These are phyloP conservation scores for Sapria himalayana DNA, from an alignment of 345 rosid genomes.

Conservation along the genomic window DNA sequence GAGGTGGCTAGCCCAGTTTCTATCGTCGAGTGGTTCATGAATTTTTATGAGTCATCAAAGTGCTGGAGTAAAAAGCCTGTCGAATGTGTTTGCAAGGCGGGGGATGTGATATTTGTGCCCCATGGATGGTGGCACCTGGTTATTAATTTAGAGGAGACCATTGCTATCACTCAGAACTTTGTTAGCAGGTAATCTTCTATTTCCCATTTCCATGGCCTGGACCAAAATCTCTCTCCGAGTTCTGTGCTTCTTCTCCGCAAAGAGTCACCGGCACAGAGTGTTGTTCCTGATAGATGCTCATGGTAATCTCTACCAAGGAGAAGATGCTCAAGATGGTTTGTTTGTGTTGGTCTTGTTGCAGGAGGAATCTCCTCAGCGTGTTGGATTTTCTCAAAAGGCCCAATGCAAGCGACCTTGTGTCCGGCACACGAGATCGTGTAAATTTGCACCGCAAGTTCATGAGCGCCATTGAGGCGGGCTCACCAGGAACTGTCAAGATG, in stretches of 20 bases:
- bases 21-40: conserved; percentile 96
- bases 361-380: conserved; percentile 75
- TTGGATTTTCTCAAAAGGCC: conserved; percentile 74
- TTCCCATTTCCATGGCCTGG: too few relatives aligned
- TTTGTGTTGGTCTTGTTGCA: too few relatives aligned
- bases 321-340: too few relatives aligned
- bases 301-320: too few relatives aligned
- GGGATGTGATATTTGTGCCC: conserved; percentile 90
- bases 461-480: conserved; percentile 37
- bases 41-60: conserved; percentile 68
- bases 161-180: conserved; percentile 88
- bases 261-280: too few relatives aligned
- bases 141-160: conserved; percentile 80
- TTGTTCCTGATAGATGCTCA: too few relatives aligned
- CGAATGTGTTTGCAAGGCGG: conserved; percentile 84
- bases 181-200: conserved; percentile 57
- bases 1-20: conserved; percentile 98
- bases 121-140: conserved; percentile 99
- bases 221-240: too few relatives aligned
- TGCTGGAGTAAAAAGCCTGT: conserved; percentile 53
- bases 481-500: conserved; percentile 41
- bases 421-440: conserved; percentile 68
- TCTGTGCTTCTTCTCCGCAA: too few relatives aligned
- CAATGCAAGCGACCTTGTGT: conserved; percentile 59
- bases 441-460: conserved; percentile 57